Evolutionary conservation across 163 green algal genomes (phyloP).

Genomic region (Prototheca wickerhamii): DNA sequence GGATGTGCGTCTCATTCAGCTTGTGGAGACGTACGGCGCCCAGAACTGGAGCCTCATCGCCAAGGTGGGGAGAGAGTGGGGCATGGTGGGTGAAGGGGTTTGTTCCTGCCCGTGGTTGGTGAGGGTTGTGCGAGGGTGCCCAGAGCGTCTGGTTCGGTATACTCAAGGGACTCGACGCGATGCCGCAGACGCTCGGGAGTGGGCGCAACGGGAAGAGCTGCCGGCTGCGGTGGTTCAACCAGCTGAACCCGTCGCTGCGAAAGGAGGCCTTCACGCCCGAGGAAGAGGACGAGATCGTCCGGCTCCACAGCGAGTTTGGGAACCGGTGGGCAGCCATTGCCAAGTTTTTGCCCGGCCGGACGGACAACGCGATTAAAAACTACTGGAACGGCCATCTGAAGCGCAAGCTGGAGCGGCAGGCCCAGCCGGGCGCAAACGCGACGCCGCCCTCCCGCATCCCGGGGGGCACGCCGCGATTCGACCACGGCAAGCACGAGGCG

Average conservation of each 20-base stretch:
- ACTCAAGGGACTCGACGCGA: neutral
- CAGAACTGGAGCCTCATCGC: conserved; percentile 56
- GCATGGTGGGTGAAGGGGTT: neutral
- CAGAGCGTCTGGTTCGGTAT: too few species aligned
- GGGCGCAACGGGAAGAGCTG: conserved; percentile 60
- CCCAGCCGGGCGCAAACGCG: too few species aligned
- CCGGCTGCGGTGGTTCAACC: conserved; percentile 61
- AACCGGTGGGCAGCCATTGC: conserved; percentile 72
- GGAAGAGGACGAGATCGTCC: conserved; percentile 42
- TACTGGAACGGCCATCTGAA: conserved; percentile 60
- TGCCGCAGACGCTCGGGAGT: conserved; percentile 29
- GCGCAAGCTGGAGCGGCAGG: conserved; percentile 20
- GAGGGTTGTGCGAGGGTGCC: too few species aligned
- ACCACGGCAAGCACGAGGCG: too few species aligned
- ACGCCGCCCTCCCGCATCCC: too few species aligned
- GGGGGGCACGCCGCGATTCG: too few species aligned
- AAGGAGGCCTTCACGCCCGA: conserved; percentile 54
- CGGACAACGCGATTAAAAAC: conserved; percentile 84
- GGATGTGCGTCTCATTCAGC: conserved; percentile 43
- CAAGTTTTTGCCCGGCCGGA: conserved; percentile 61
- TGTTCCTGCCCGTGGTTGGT: too few species aligned
- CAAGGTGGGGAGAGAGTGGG: conserved; percentile 16
- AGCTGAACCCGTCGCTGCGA: conserved; percentile 49
- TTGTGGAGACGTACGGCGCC: conserved; percentile 45
- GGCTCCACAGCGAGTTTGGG: conserved; percentile 53